Percentiles rank a stretch among this genome's conserved stretches.
phyloP scores from a whole-genome alignment of 106 monocot species.

The Narthecium ossifragum region DNA sequence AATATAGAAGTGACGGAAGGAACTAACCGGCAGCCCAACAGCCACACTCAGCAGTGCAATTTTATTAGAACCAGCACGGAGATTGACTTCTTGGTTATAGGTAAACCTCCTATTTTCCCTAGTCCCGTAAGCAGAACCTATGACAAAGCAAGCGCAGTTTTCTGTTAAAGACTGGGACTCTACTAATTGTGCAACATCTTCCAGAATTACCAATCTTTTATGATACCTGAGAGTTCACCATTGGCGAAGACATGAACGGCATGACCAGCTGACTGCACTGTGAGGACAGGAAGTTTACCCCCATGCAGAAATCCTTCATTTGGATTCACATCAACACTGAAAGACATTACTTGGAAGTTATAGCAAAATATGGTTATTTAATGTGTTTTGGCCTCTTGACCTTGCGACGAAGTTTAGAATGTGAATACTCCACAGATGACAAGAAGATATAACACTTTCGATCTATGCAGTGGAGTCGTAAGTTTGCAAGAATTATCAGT shows the following conservation, averaged over 20 bases:
- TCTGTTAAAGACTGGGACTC: neutral
- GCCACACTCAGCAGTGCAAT: conserved; percentile 92
- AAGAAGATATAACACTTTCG: too few relatives aligned
- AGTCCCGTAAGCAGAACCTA: conserved; percentile 87
- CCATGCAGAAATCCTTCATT: conserved; percentile 67
- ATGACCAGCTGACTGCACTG: conserved; percentile 87
- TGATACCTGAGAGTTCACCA: conserved; percentile 67
- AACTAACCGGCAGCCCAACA: conserved; percentile 80
- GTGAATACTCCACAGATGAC: too few relatives aligned
- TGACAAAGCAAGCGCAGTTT: conserved; percentile 5
- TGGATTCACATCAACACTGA: conserved; percentile 73
- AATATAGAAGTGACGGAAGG: neutral
- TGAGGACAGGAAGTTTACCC: conserved; percentile 50
- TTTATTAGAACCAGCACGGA: conserved; percentile 85
- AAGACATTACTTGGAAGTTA: too few relatives aligned
- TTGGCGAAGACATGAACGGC: conserved; percentile 93
- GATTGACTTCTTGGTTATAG: conserved; percentile 57
- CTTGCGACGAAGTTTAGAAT: too few relatives aligned
- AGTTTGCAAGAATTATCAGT: too few relatives aligned
- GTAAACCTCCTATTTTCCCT: conserved; percentile 61
- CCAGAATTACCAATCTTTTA: neutral
- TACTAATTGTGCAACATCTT: neutral
- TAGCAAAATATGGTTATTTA: neutral
- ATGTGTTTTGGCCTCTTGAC: too few relatives aligned
- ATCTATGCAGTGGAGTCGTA: too few relatives aligned